Conservation (phyloP, 2,329 filamentous ascomycete genomes). For the Dothistroma pini region DNA sequence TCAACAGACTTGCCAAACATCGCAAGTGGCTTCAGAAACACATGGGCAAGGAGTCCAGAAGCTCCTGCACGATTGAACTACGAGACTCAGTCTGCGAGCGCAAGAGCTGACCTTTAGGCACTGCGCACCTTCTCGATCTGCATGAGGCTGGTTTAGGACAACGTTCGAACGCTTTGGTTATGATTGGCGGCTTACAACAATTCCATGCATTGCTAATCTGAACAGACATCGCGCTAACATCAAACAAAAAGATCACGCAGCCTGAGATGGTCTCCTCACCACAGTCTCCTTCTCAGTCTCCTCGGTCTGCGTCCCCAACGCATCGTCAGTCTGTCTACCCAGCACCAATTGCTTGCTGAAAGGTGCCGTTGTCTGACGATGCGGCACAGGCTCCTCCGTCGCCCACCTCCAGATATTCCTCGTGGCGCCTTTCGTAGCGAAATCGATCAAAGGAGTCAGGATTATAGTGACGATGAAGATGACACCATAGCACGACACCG, state of each 20-base stretch:
- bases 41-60: no score
- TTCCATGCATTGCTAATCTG: no score
- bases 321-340: slow-evolving; percentile 14
- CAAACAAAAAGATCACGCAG: not conserved
- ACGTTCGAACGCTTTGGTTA: no score
- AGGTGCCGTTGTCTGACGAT: slow-evolving; percentile 23
- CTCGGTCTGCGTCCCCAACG: slow-evolving; percentile 8
- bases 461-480: slow-evolving; percentile 19
- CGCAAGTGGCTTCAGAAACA: no score
- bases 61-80: no score
- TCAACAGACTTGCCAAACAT: no score
- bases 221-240: no score
- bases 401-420: slow-evolving; percentile 30
- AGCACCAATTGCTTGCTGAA: slow-evolving; percentile 25
- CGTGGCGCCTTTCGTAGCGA: slow-evolving; percentile 21
- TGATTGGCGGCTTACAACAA: no score
- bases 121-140: no score
- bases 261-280: not conserved
- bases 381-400: slow-evolving; percentile 24
- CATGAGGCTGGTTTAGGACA: no score
- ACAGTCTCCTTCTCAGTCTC: slow-evolving; percentile 3
- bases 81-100: no score
- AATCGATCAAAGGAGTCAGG: slow-evolving; percentile 23
- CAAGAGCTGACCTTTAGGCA: no score
- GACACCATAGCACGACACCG: slow-evolving; percentile 35